Conservation (phyloP, 2,329 filamentous ascomycete species). For the Thelonectria blattea region DNA sequence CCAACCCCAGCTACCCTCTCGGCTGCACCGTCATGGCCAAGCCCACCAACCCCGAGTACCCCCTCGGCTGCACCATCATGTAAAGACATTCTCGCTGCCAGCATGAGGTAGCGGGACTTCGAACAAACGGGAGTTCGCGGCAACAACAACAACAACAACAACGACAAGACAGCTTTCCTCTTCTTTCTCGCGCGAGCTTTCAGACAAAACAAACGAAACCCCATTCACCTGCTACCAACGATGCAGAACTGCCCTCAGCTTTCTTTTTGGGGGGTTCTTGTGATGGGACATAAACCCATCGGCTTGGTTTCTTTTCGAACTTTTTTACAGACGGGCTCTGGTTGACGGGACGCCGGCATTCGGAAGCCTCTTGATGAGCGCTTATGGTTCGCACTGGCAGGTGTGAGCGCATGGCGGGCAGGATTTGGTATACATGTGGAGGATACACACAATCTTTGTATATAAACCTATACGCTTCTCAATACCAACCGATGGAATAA, state of each 20-base stretch:
- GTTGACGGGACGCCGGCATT: conserved; percentile 31
- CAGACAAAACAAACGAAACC: neutral
- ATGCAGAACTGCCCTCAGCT: neutral
- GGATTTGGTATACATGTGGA: neutral
- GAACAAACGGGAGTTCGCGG: neutral
- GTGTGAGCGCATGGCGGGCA: conserved; percentile 4
- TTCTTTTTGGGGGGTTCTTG: neutral
- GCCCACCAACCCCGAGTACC: conserved; percentile 34
- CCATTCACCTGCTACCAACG: neutral
- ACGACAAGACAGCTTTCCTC: neutral
- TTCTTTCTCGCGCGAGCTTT: neutral
- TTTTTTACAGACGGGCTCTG: conserved; percentile 25
- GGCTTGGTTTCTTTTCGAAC: conserved; percentile 5
- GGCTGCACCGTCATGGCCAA: conserved; percentile 41
- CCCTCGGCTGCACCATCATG: conserved; percentile 44
- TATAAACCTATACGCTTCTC: conserved; percentile 24
- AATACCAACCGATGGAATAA: conserved; percentile 30
- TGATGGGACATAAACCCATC: neutral
- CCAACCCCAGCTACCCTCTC: conserved; percentile 35
- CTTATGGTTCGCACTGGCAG: conserved; percentile 5
- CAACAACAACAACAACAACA: neutral
- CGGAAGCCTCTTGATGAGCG: conserved; percentile 22
- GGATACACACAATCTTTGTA: neutral
- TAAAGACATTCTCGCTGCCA: conserved; percentile 33
- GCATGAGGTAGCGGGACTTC: neutral